phyloP scores from a whole-genome alignment of 2,329 filamentous ascomycete species.

The Ascochyta rabiei region DNA sequence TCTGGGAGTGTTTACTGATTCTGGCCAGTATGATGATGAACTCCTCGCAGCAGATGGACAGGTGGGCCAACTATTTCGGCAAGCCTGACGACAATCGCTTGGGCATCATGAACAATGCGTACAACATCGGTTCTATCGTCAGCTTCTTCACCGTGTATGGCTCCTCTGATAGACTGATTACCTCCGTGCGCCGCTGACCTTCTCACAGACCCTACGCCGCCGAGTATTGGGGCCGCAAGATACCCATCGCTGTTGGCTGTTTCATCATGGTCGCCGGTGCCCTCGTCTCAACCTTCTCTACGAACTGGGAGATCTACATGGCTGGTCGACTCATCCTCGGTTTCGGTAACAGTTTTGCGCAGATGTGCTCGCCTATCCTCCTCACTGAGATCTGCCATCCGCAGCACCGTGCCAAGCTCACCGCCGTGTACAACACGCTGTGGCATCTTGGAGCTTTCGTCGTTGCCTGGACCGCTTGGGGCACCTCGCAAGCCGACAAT shows the following conservation, averaged over 20 bases:
- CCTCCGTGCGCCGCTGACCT: not conserved
- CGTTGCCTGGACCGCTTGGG: slow-evolving; percentile 64
- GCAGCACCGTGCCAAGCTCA: slow-evolving; percentile 69
- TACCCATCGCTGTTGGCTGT: slow-evolving; percentile 51
- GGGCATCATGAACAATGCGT: slow-evolving; percentile 55
- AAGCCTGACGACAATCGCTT: slow-evolving; percentile 48
- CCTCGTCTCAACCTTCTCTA: slow-evolving; percentile 32
- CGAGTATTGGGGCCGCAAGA: slow-evolving; percentile 52
- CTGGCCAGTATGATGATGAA: slow-evolving; percentile 51
- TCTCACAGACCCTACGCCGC: slow-evolving; percentile 42
- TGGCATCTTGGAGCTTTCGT: slow-evolving; percentile 66
- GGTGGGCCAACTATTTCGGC: slow-evolving; percentile 49
- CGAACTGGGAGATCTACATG: slow-evolving; percentile 56
- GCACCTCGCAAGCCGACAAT: slow-evolving; percentile 44
- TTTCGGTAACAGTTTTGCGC: slow-evolving; percentile 69
- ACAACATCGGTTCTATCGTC: slow-evolving; percentile 49
- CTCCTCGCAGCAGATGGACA: slow-evolving; percentile 50
- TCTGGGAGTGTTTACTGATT: slow-evolving; percentile 10
- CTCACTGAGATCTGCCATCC: slow-evolving; percentile 71
- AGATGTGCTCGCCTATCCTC: slow-evolving; percentile 68
- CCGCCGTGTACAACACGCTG: slow-evolving; percentile 70
- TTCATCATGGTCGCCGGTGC: slow-evolving; percentile 54
- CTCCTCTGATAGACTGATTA: not conserved
- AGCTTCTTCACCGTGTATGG: slow-evolving; percentile 41
- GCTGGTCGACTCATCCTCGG: slow-evolving; percentile 67